phyloP scores from a whole-genome alignment of 2,329 filamentous ascomycete genomes.

The Aciculosporium take region DNA sequence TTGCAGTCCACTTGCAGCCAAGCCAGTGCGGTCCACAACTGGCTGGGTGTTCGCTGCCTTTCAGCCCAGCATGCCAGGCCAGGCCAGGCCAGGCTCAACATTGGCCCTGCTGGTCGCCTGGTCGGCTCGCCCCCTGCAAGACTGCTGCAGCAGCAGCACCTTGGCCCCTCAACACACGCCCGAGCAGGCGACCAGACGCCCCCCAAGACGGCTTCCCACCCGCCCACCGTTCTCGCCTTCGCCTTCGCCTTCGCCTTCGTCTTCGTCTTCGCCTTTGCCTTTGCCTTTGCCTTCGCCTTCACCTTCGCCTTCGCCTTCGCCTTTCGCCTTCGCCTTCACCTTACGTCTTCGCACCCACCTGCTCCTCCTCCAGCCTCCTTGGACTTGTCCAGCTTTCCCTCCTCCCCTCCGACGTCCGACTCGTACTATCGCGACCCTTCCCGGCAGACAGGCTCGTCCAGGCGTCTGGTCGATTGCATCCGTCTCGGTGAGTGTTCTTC shows the following conservation, averaged over 20 bases:
- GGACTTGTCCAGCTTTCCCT: constrained; percentile 1
- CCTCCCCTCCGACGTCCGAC: constrained; percentile 1
- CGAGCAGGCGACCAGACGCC: constrained; percentile 1
- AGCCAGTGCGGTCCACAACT: background rate
- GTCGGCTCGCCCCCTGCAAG: background rate
- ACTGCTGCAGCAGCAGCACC: background rate
- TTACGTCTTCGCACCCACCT: constrained; percentile 3
- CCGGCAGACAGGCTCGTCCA: background rate
- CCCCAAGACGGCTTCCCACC: background rate
- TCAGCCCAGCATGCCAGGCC: too few relatives aligned
- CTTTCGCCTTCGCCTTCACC: background rate
- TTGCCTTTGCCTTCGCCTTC: too few relatives aligned
- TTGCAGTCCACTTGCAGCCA: background rate
- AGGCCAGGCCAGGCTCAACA: background rate
- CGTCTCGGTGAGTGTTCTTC: constrained; percentile 3
- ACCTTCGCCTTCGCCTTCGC: background rate
- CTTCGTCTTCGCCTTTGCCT: background rate
- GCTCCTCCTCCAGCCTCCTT: constrained; percentile 1
- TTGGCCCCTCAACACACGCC: constrained; percentile 2
- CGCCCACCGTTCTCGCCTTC: background rate
- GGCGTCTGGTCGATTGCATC: background rate
- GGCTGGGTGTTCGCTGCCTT: too few relatives aligned
- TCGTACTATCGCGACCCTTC: background rate
- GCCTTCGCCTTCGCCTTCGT: background rate
- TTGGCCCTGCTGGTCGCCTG: too few relatives aligned